phyloP scores from a whole-genome alignment of 2,329 filamentous ascomycete genomes.

The Exophiala bonariae region DNA sequence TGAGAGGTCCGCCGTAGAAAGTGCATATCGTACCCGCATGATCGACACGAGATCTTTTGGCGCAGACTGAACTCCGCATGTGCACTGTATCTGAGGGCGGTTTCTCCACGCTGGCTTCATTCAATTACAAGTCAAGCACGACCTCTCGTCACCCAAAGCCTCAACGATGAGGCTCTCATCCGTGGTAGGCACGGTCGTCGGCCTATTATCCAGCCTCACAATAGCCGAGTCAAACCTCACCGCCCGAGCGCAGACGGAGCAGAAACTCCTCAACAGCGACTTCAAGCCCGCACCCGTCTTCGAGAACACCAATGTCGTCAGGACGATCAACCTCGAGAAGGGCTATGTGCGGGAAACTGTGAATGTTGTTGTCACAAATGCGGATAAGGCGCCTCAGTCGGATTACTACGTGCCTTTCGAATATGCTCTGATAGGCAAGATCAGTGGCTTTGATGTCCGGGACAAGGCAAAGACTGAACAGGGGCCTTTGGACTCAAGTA shows the following conservation, averaged over 20 bases:
- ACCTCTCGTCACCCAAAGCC: slow-evolving; percentile 1
- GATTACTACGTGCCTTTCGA: slow-evolving; percentile 93
- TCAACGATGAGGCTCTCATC: slow-evolving; percentile 25
- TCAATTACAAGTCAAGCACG: slow-evolving; percentile 2
- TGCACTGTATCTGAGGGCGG: neutral
- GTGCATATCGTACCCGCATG: too few species aligned
- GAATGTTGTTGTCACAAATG: slow-evolving; percentile 93
- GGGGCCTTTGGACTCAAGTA: slow-evolving; percentile 67
- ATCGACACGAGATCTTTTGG: too few species aligned
- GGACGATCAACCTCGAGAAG: slow-evolving; percentile 90
- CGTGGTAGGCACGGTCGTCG: slow-evolving; percentile 19
- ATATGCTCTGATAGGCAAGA: slow-evolving; percentile 67
- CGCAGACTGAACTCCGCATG: neutral
- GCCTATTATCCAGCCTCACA: slow-evolving; percentile 13
- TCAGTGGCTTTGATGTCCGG: slow-evolving; percentile 87
- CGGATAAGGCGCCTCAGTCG: slow-evolving; percentile 72
- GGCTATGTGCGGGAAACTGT: slow-evolving; percentile 85
- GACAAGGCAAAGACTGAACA: slow-evolving; percentile 79
- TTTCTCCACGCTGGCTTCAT: slow-evolving; percentile 24
- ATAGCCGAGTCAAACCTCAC: slow-evolving; percentile 27
- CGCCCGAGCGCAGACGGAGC: slow-evolving; percentile 21
- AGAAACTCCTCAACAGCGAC: slow-evolving; percentile 39
- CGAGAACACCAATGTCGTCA: slow-evolving; percentile 88
- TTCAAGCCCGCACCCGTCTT: slow-evolving; percentile 90
- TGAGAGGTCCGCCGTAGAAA: slow-evolving; percentile 3